Evolutionary conservation across 2,329 filamentous ascomycete species (phyloP).

Genomic region (Cryphonectria nitschkei): DNA sequence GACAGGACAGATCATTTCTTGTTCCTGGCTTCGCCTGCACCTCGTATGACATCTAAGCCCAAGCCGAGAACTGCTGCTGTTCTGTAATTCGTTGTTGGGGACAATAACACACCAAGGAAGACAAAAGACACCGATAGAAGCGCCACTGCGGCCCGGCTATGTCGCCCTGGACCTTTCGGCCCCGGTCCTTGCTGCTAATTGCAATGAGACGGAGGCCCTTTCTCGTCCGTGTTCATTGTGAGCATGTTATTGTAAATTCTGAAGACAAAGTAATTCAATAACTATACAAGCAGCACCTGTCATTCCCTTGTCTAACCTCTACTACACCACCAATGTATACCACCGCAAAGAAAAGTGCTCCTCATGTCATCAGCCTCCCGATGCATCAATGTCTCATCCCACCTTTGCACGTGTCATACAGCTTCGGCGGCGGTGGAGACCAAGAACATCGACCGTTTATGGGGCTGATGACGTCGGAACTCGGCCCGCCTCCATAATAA

Average conservation of each 20-base stretch:
- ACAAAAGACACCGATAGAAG: neutral
- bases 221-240: neutral
- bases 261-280: too few relatives aligned
- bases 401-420: neutral
- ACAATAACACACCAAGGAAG: neutral
- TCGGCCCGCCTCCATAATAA: too few relatives aligned
- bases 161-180: neutral
- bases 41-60: neutral
- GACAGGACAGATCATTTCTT: constrained; percentile 4
- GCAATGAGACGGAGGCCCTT: neutral
- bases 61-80: neutral
- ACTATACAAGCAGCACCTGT: neutral
- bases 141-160: neutral
- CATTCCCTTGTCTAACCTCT: neutral
- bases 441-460: neutral
- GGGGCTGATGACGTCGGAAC: constrained; percentile 5
- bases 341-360: neutral
- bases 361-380: neutral
- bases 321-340: neutral
- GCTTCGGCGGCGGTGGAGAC: neutral
- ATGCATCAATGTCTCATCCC: neutral
- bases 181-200: neutral
- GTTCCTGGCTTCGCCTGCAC: neutral
- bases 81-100: neutral
- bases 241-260: too few relatives aligned